Base-by-base conservation (phyloP, 2,329 filamentous ascomycete genomes). In the Scedosporium dehoogii region DNA sequence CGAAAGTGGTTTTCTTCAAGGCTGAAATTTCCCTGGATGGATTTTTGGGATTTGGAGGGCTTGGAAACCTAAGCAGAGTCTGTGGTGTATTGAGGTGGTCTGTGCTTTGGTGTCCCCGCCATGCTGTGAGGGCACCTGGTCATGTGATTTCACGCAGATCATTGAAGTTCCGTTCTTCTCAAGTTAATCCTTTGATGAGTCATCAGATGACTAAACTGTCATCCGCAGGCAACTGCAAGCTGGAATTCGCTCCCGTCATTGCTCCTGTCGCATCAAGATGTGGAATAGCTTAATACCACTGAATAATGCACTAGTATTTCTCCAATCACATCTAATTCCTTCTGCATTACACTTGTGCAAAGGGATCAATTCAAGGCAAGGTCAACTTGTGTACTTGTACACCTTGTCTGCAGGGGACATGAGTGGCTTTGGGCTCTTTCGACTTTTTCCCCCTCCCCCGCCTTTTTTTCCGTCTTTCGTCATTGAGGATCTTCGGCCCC, bases 51-150 rank as follows among this genome's bases (percentile, higher is more conserved):
- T 53, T 53, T 61, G 48, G 46, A 61, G 59, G 59, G 59, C 59
- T 61, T 61, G 23, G 44, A 41, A 61, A 61, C 59, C 59, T 61
- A 61, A 61, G 59, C 44, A 61, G 48, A 56, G 27, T 61, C 44
- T 61, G 59, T 53, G 59, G 48, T 61, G 18, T n/a, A 23, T 23
- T 12, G 4, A 18, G 9, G 18, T 61, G 59, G 59, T 61, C 59
- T 27, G 59, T 61, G 46, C 59, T 21, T 27, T 12, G n/a, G 23
- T 14, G 25, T 60, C 58, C 25, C 58, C 42, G 51, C 42, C 23
- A n/a, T 9, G 27, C n/a, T 10, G 27, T 38, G 59, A 61, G 59
- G 59, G 59, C 59, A 61, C 27, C 18, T 29, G 21, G 48, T 61
- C 59, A 61, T 56, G 59, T 61, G 59, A 58, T 21, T 23, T 53